phyloP scores from a whole-genome alignment of 2,329 filamentous ascomycete genomes.

The Chrysoporthe puriensis region DNA sequence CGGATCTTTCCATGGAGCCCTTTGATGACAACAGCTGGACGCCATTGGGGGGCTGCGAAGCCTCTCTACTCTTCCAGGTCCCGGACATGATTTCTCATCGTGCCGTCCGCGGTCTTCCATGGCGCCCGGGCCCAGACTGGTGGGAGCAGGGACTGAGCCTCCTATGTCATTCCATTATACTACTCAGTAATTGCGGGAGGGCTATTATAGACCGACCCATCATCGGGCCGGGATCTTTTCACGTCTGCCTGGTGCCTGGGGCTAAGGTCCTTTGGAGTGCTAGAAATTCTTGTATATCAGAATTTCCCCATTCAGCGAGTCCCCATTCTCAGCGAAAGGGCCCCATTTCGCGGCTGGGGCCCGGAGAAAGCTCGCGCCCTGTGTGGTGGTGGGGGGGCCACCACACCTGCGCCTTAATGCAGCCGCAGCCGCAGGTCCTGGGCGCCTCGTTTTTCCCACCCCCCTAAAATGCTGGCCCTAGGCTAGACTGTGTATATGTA shows the following conservation, averaged over 20 bases:
- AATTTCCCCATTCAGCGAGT: neutral
- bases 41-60: slow-evolving; percentile 6
- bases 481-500: neutral
- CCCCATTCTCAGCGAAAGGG: neutral
- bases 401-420: neutral
- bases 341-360: no score
- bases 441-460: neutral
- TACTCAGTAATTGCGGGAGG: no score
- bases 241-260: neutral
- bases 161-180: neutral
- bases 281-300: neutral
- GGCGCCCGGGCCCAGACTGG: neutral
- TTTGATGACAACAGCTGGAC: slow-evolving; percentile 1
- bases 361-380: neutral
- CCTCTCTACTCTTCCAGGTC: neutral
- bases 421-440: neutral
- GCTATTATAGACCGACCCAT: neutral
- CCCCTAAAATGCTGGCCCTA: neutral
- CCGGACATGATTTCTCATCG: slow-evolving; percentile 12
- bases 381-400: neutral
- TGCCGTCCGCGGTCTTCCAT: neutral
- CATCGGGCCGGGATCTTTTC: neutral
- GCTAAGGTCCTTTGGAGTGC: neutral
- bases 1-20: neutral
- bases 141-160: neutral